Percentiles rank a stretch among this genome's conserved stretches.
Evolutionary conservation across 2,329 filamentous ascomycete genomes (phyloP).

Genomic region (Chrysosporium queenslandicum): DNA sequence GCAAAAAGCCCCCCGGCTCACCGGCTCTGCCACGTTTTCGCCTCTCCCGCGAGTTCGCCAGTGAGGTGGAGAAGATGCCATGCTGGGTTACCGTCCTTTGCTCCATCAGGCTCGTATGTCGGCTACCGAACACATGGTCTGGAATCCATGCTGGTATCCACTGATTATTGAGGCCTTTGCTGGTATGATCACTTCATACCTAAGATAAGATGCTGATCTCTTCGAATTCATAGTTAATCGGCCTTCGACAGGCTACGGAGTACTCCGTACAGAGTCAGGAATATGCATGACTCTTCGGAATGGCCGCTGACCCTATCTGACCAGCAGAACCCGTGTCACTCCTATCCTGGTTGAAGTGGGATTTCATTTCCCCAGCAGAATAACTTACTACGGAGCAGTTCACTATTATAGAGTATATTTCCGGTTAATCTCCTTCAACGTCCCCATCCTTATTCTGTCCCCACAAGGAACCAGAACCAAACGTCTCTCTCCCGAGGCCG

Average conservation of each 20-base stretch:
- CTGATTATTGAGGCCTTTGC: not conserved
- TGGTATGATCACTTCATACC: not conserved
- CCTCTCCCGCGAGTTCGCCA: not conserved
- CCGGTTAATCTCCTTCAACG: too few relatives aligned
- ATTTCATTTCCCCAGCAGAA: too few relatives aligned
- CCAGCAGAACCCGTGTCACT: not conserved
- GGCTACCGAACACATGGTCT: not conserved
- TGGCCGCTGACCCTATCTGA: not conserved
- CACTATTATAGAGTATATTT: too few relatives aligned
- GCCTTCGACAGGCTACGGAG: too few relatives aligned
- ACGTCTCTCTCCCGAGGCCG: too few relatives aligned
- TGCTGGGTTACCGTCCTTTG: not conserved
- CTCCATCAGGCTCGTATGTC: not conserved
- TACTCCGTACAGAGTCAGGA: too few relatives aligned
- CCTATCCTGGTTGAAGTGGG: too few relatives aligned
- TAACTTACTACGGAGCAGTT: too few relatives aligned
- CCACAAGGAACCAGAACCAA: too few relatives aligned
- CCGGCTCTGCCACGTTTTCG: not conserved
- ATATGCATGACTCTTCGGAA: not conserved
- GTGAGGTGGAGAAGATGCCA: not conserved
- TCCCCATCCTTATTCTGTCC: not conserved
- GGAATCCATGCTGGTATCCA: not conserved
- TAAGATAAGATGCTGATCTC: not conserved
- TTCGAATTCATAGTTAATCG: too few relatives aligned
- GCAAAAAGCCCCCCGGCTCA: not conserved